phyloP scores from a whole-genome alignment of 306 rosid genomes.

The Gleditsia sinensis region DNA sequence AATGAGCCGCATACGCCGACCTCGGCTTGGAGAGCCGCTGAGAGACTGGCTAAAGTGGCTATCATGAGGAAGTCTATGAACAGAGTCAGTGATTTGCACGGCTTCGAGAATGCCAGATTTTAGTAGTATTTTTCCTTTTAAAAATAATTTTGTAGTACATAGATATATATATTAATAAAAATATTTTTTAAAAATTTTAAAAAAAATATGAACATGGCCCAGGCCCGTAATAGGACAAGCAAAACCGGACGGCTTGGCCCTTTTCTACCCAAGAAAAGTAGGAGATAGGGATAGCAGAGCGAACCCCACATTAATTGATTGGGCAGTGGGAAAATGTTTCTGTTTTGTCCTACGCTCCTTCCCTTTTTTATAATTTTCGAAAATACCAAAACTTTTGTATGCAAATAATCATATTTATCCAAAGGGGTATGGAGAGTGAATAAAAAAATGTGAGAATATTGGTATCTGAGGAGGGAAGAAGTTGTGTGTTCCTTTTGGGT shows the following conservation, averaged over 20 bases:
- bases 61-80: slow-evolving; percentile 96
- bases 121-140: slow-evolving; percentile 41
- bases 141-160: slow-evolving; percentile 45
- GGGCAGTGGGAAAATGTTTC: slow-evolving; percentile 32
- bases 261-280: slow-evolving; percentile 56
- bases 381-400: slow-evolving; percentile 29
- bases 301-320: slow-evolving; percentile 43
- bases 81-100: slow-evolving; percentile 97
- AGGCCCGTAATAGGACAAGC: slow-evolving; percentile 58
- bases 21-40: slow-evolving; percentile 97
- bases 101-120: slow-evolving; percentile 97
- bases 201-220: slow-evolving; percentile 30
- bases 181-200: neutral
- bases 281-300: slow-evolving; percentile 36
- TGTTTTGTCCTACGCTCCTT: slow-evolving; percentile 35
- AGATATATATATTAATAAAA: slow-evolving; percentile 36
- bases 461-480: neutral
- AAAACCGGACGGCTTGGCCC: slow-evolving; percentile 62
- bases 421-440: neutral
- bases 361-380: slow-evolving; percentile 1
- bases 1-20: slow-evolving; percentile 86
- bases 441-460: neutral
- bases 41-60: slow-evolving; percentile 90
- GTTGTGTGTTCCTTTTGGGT: slow-evolving; percentile 15
- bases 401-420: slow-evolving; percentile 24